Base-by-base conservation (phyloP, 345 rosid species). In the Eucalyptus shirleyi region DNA sequence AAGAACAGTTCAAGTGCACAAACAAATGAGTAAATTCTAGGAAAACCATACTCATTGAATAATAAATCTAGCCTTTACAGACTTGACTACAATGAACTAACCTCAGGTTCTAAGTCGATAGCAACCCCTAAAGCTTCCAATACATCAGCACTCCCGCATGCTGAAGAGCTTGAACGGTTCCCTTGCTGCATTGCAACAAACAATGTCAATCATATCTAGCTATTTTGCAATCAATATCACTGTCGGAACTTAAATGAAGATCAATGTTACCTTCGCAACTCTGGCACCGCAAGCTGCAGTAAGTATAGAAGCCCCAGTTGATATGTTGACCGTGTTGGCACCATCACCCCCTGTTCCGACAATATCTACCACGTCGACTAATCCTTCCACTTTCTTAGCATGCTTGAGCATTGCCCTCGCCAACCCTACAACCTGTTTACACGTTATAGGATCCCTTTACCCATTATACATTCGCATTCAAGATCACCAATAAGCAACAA, bases 131-230 rank as follows among this genome's bases (percentile, higher is more conserved):
- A 87, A 45, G 96, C 96, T 91, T 97, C 99, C 80, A 97, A 89
- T 24, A 97, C 99, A 91, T 98, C 99, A 81, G 99, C 99, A 91
- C 99, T 98, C 92, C 99, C 99, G 91, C 99, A 97, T 12, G 99
- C 98, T 81, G 99, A 98, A 89, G 99, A 98, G 89, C 99, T 98
- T 2, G 99, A 96, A 47, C 97, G 96, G 90, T 93, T 98, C 90
- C 99, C 99, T 95, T 96, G 99, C 99, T 98, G 96, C 91, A 90
- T 89, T 23, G 69, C 21, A 87, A 69, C 88, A 34, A 82, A 88
- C 49, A 47, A 47, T 50, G 77, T 72, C 49, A 69, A 51, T 37
- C 5, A 56, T 44, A 42, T 40, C 28, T 77, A 77, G 47, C 28
- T 37, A 37, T 44, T 77, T 69, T 21, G 47, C 9, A 21, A 77